Base-by-base conservation (phyloP, 2,329 filamentous ascomycete genomes). In the Nothophoma quercina region DNA sequence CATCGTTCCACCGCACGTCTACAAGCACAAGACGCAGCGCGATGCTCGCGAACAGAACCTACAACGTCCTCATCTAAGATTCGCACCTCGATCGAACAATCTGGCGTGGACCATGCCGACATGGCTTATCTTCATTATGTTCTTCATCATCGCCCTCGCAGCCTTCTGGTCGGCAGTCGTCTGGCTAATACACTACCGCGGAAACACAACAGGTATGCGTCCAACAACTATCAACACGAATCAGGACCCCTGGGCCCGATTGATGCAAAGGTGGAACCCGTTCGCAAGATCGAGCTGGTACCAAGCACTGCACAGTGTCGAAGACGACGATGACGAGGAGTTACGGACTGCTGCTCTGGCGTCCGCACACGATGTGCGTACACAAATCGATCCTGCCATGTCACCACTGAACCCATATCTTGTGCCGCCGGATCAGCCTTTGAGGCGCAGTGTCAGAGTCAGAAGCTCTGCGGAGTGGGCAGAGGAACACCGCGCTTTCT, bases 361-460 rank as follows among this genome's bases (percentile, higher is more conserved):
- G 12, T 21, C 33, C 2, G 32, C 42, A 25, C 43, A 32, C 32
- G 42, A 42, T 7, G 8, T 26, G 8, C 15, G 19, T n/a, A 7
- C n/a, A n/a, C 2, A 16, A 10, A 3, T 26, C 3, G 35, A 15
- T 13, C 6, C 6, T 18, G 12, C 9, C 12, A 2, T 25, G 13
- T 45, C 44, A 7, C 46, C 49, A 4, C 8, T 44, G n/a, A 38
- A 55, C 15, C 46, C 52, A 19, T 43, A 25, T 7, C 41, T 54
- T 2, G 25, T 45, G 19, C 16, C 34, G 22, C 44, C 50, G 3
- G 16, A 25, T 3, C 19, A 15, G 15, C 2, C 5, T 1, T 3
- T 7, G 21, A 9, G 8, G 2, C 12, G 28, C 8, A 10, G 22
- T n/a, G 19, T 22, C 13, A 33, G 18, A 7, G 9, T 5, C 15